These are phyloP conservation scores for Metarhizium sp. DNA, from an alignment of 2,329 filamentous ascomycete genomes.

Conservation along the genomic window DNA sequence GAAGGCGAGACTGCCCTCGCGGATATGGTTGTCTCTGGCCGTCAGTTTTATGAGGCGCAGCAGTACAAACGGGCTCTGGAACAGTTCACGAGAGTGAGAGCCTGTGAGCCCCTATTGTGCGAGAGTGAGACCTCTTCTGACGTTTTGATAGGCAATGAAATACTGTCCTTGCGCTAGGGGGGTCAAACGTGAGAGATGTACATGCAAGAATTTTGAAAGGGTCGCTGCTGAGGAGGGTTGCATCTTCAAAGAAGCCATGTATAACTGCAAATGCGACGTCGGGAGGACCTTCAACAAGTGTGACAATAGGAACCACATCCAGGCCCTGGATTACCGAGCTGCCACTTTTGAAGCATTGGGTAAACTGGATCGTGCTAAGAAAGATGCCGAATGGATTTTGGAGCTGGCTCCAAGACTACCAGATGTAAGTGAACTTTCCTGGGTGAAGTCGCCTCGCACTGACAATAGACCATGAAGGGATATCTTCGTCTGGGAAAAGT, in stretches of 20 bases:
- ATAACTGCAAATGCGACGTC: constrained; percentile 26
- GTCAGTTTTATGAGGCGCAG: constrained; percentile 21
- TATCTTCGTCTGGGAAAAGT: constrained; percentile 33
- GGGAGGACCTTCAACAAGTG: constrained; percentile 30
- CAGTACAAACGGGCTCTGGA: constrained; percentile 26
- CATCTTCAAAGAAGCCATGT: constrained; percentile 33
- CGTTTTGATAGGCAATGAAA: constrained; percentile 23
- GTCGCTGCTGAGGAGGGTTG: constrained; percentile 22
- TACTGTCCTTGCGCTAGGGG: constrained; percentile 24
- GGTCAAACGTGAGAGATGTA: constrained; percentile 26
- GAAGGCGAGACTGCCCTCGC: constrained; percentile 1
- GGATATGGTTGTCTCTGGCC: constrained; percentile 20
- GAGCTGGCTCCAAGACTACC: constrained; percentile 30
- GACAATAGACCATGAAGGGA: constrained; percentile 18
- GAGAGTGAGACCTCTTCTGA: not conserved
- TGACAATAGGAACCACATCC: constrained; percentile 25
- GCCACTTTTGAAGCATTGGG: constrained; percentile 29
- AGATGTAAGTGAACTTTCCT: constrained; percentile 20
- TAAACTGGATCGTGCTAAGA: constrained; percentile 26
- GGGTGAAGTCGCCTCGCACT: not conserved
- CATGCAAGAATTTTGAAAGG: constrained; percentile 29
- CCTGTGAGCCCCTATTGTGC: constrained; percentile 8
- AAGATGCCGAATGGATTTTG: constrained; percentile 33
- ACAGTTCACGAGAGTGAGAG: constrained; percentile 25
- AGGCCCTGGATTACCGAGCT: constrained; percentile 31